Percentiles rank a stretch among this genome's conserved stretches.
Conservation (phyloP, 2,329 filamentous ascomycete species). For the Curvularia sp. region DNA sequence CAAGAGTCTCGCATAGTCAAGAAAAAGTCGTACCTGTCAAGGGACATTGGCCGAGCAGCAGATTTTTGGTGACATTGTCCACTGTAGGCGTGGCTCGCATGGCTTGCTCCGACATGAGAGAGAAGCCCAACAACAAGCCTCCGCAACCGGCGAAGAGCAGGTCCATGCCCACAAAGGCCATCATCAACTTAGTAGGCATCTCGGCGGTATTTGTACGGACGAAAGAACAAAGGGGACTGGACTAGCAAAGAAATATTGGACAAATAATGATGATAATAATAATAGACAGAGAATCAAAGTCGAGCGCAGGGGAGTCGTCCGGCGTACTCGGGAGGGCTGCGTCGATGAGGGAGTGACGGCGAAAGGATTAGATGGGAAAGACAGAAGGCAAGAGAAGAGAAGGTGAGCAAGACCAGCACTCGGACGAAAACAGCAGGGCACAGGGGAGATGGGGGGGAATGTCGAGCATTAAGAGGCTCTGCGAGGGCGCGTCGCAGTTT, state of each 20-base stretch:
- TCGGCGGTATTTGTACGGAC: conserved; percentile 35
- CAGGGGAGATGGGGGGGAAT: conserved; percentile 30
- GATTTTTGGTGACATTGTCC: conserved; percentile 59
- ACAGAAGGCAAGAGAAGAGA: conserved; percentile 38
- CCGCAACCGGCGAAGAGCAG: conserved; percentile 61
- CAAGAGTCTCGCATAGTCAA: conserved; percentile 4
- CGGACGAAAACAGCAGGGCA: conserved; percentile 37
- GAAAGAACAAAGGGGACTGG: conserved; percentile 19
- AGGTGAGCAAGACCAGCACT: conserved; percentile 33
- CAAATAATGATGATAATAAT: background rate
- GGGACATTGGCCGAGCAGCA: conserved; percentile 62
- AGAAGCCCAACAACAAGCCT: conserved; percentile 61
- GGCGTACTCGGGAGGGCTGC: conserved; percentile 47
- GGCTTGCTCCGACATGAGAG: conserved; percentile 58
- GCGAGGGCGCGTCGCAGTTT: conserved; percentile 44
- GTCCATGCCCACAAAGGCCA: conserved; percentile 60
- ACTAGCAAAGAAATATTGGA: conserved; percentile 1
- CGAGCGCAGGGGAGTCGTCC: conserved; percentile 49
- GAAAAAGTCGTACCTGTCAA: conserved; percentile 57
- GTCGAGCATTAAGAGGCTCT: conserved; percentile 47
- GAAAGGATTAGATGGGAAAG: conserved; percentile 41
- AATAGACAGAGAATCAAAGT: conserved; percentile 41
- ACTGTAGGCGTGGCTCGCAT: conserved; percentile 54
- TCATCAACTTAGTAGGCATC: conserved; percentile 62
- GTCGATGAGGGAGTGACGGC: conserved; percentile 34